These are phyloP conservation scores for Coemansia sp. DNA, from an alignment of 192 early-diverging fungal species.

Conservation along the genomic window DNA sequence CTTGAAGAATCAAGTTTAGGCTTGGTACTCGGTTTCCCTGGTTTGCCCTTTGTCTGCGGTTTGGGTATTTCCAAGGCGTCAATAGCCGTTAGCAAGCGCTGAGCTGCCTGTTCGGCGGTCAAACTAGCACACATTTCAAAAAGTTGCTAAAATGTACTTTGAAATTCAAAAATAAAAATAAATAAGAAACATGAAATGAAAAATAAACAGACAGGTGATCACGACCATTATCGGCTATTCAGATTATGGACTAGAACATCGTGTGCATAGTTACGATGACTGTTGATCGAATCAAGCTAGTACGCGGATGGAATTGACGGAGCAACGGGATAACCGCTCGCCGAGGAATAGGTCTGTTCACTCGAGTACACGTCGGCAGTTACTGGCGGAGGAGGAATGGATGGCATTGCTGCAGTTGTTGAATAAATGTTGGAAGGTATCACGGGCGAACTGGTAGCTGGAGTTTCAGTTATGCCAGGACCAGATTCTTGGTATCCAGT, in stretches of 20 bases:
- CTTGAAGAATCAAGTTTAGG: slow-evolving; percentile 25
- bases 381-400: not conserved
- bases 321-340: not conserved
- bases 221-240: too few relatives aligned
- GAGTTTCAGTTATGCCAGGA: not conserved
- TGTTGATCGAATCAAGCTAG: not conserved
- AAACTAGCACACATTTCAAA: slow-evolving; percentile 14
- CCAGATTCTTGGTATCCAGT: not conserved
- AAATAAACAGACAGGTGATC: not conserved
- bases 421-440: not conserved
- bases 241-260: too few relatives aligned
- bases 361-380: not conserved
- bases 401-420: not conserved
- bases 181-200: slow-evolving; percentile 7
- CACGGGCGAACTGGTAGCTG: not conserved
- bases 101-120: slow-evolving; percentile 33
- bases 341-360: not conserved
- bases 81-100: slow-evolving; percentile 23
- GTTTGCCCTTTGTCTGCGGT: not conserved
- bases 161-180: slow-evolving; percentile 7
- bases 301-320: not conserved
- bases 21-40: not conserved
- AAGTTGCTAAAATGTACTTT: not conserved
- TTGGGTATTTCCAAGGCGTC: slow-evolving; percentile 15
- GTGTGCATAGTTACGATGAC: too few relatives aligned